These are phyloP conservation scores for Aspergillus hiratsukae DNA, from an alignment of 2,329 filamentous ascomycete genomes.

Conservation along the genomic window DNA sequence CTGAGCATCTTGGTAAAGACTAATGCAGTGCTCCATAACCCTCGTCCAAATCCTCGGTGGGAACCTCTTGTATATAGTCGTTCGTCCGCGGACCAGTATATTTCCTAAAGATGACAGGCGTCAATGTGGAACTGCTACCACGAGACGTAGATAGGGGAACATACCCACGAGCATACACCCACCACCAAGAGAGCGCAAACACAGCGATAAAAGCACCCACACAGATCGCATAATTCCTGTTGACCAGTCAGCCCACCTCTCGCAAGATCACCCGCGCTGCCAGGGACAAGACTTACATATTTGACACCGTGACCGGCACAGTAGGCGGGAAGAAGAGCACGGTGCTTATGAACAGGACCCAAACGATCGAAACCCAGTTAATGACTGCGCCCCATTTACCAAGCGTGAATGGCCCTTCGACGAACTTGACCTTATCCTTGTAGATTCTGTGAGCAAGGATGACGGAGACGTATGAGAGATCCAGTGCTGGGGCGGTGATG, in stretches of 20 bases:
- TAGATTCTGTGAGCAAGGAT: slow-evolving; percentile 56
- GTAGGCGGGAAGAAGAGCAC: slow-evolving; percentile 54
- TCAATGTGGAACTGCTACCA: slow-evolving; percentile 1
- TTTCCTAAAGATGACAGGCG: slow-evolving; percentile 36
- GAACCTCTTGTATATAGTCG: slow-evolving; percentile 41
- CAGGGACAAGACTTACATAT: slow-evolving; percentile 38
- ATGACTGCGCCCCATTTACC: slow-evolving; percentile 52
- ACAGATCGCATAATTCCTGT: slow-evolving; percentile 47
- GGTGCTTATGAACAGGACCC: slow-evolving; percentile 60
- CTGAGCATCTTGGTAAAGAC: background rate
- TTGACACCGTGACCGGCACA: slow-evolving; percentile 44
- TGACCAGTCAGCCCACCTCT: background rate
- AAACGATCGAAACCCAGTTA: slow-evolving; percentile 54
- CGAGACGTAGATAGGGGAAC: slow-evolving; percentile 15
- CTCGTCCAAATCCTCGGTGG: slow-evolving; percentile 25
- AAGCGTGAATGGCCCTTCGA: slow-evolving; percentile 55
- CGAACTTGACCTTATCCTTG: slow-evolving; percentile 49
- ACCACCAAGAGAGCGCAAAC: slow-evolving; percentile 51
- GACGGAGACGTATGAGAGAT: slow-evolving; percentile 55
- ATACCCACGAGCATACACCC: slow-evolving; percentile 37
- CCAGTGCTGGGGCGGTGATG: slow-evolving; percentile 50
- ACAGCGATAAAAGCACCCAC: slow-evolving; percentile 44
- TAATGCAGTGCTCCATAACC: slow-evolving; percentile 15
- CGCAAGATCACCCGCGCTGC: background rate
- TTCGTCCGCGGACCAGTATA: slow-evolving; percentile 58